phyloP scores from a whole-genome alignment of 768 basidiomycete species.

The Auricularia heimuer region DNA sequence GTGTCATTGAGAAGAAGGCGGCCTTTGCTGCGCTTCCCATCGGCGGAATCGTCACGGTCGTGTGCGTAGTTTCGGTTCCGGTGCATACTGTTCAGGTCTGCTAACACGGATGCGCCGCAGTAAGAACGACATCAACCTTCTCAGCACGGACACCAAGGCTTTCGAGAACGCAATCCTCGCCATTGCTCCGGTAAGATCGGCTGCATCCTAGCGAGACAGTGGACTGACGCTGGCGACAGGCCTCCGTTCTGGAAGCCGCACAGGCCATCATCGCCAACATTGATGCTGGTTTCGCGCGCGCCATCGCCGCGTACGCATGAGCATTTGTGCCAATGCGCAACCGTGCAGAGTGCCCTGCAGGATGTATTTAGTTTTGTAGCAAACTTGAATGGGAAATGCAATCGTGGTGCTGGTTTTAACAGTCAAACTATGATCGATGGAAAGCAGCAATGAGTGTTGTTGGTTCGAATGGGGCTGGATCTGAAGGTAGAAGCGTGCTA shows the following conservation, averaged over 20 bases:
- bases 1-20: neutral
- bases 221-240: neutral
- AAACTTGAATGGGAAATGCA: neutral
- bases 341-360: neutral
- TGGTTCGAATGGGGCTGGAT: too few relatives aligned
- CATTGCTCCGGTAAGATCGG: neutral
- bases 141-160: neutral
- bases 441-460: too few relatives aligned
- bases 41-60: neutral
- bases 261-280: neutral
- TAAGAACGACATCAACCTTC: neutral
- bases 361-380: neutral
- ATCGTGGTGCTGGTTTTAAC: neutral
- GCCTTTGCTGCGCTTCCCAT: neutral
- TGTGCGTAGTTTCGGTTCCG: neutral
- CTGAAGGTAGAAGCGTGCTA: too few relatives aligned
- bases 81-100: too few relatives aligned
- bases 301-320: conserved; percentile 1
- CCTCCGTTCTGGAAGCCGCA: neutral
- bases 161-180: neutral
- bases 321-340: neutral
- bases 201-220: neutral
- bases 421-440: too few relatives aligned
- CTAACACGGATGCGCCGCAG: too few relatives aligned
- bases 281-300: neutral